A percentile compares a stretch with the other conserved stretches of the same genome.
Conservation (phyloP, 1,139 yeast species). For the Zygoascus sp. region DNA sequence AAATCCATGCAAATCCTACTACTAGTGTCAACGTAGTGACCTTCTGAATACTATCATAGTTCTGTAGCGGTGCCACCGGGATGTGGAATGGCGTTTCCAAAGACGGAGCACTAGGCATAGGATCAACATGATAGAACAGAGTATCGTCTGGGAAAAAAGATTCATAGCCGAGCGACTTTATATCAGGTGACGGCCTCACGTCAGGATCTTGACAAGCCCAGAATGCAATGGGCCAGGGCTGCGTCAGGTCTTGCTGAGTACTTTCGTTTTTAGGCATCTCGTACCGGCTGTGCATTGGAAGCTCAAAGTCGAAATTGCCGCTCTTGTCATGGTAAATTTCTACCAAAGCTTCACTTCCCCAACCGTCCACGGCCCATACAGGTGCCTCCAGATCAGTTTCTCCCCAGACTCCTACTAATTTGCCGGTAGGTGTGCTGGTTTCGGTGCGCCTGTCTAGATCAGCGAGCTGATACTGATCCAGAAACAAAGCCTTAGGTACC, state of each 20-base stretch:
- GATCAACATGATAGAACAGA: conserved; percentile 35
- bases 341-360: conserved; percentile 46
- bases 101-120: conserved; percentile 1
- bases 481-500: conserved; percentile 37
- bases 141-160: conserved; percentile 44
- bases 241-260: conserved; percentile 21
- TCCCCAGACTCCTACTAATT: conserved; percentile 40
- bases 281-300: conserved; percentile 50
- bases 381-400: conserved; percentile 46
- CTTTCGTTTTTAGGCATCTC: conserved; percentile 36
- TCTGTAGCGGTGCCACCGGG: conserved; percentile 36
- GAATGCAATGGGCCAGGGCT: conserved; percentile 42
- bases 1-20: conserved; percentile 34
- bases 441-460: conserved; percentile 31
- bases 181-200: conserved; percentile 21
- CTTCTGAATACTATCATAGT: conserved; percentile 31
- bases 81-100: conserved; percentile 28
- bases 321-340: conserved; percentile 31
- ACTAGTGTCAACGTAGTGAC: conserved; percentile 33
- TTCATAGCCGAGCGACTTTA: conserved; percentile 40
- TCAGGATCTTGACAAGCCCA: conserved; percentile 44
- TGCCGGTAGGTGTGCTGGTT: conserved; percentile 33
- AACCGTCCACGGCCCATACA: conserved; percentile 41
- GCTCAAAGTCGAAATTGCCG: conserved; percentile 30
- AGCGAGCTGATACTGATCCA: conserved; percentile 41